Evolutionary conservation across 768 basidiomycete genomes (phyloP).

Genomic region (Trametes villosa): DNA sequence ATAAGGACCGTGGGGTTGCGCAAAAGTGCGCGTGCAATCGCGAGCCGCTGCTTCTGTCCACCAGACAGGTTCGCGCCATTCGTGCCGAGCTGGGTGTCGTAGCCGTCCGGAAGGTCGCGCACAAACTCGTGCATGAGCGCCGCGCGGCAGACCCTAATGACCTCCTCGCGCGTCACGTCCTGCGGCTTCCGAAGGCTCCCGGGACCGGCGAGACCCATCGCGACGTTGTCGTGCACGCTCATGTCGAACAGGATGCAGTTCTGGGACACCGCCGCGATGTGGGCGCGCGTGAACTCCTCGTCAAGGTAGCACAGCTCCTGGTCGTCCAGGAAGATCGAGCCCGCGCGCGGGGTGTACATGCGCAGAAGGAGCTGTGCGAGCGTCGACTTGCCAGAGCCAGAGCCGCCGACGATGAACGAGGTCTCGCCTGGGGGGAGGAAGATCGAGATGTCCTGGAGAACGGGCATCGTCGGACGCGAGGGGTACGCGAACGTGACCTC

Average conservation of each 20-base stretch:
- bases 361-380: slow-evolving; percentile 67
- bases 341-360: slow-evolving; percentile 70
- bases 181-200: slow-evolving; percentile 44
- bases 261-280: slow-evolving; percentile 81
- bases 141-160: slow-evolving; percentile 79
- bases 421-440: slow-evolving; percentile 75
- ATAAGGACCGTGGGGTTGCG: slow-evolving; percentile 88
- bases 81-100: slow-evolving; percentile 79
- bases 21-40: slow-evolving; percentile 84
- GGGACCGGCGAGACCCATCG: slow-evolving; percentile 66
- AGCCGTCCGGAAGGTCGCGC: slow-evolving; percentile 80
- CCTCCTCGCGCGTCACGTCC: slow-evolving; percentile 66
- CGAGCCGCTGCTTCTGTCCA: slow-evolving; percentile 90
- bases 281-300: slow-evolving; percentile 61
- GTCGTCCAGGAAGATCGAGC: slow-evolving; percentile 79
- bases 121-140: slow-evolving; percentile 91
- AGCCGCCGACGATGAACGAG: slow-evolving; percentile 80
- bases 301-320: slow-evolving; percentile 80
- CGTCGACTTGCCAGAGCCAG: slow-evolving; percentile 80
- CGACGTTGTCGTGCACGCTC: slow-evolving; percentile 84
- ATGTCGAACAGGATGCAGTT: slow-evolving; percentile 80
- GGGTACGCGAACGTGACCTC: slow-evolving; percentile 75
- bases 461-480: slow-evolving; percentile 64
- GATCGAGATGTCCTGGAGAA: slow-evolving; percentile 60
- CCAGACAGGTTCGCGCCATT: slow-evolving; percentile 83